Evolutionary conservation across 2,329 filamentous ascomycete species (phyloP).

Genomic region (Penicillium corylophilum): DNA sequence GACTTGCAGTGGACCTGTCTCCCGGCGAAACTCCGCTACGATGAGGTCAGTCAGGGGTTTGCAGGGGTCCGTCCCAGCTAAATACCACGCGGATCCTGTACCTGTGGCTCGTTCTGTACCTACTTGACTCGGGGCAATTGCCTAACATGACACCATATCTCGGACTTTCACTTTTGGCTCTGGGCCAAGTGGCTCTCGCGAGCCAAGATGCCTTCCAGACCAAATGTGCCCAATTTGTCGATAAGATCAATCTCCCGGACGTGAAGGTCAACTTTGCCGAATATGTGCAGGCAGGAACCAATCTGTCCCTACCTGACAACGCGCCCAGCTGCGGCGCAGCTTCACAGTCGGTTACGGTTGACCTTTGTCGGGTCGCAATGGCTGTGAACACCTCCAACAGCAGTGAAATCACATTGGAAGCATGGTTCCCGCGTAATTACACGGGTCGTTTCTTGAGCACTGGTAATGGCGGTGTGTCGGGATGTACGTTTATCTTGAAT

Average conservation of each 20-base stretch:
- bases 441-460: slow-evolving; percentile 49
- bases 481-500: slow-evolving; percentile 37
- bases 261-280: slow-evolving; percentile 34
- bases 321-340: slow-evolving; percentile 34
- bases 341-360: slow-evolving; percentile 36
- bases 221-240: slow-evolving; percentile 26
- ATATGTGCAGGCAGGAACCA: slow-evolving; percentile 39
- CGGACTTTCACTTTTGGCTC: slow-evolving; percentile 15
- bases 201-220: slow-evolving; percentile 26
- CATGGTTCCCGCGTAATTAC: slow-evolving; percentile 50
- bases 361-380: slow-evolving; percentile 46
- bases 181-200: slow-evolving; percentile 22
- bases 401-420: slow-evolving; percentile 49
- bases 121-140: neutral
- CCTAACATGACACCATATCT: slow-evolving; percentile 13
- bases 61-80: neutral
- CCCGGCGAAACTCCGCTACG: neutral
- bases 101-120: neutral
- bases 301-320: slow-evolving; percentile 40
- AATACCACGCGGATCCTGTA: neutral
- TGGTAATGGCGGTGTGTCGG: slow-evolving; percentile 51
- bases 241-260: slow-evolving; percentile 29
- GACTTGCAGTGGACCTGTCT: neutral
- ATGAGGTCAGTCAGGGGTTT: neutral
- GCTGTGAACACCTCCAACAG: slow-evolving; percentile 43